Conservation (phyloP, 2,329 filamentous ascomycete species). For the Torrubiella hemipterigena region DNA sequence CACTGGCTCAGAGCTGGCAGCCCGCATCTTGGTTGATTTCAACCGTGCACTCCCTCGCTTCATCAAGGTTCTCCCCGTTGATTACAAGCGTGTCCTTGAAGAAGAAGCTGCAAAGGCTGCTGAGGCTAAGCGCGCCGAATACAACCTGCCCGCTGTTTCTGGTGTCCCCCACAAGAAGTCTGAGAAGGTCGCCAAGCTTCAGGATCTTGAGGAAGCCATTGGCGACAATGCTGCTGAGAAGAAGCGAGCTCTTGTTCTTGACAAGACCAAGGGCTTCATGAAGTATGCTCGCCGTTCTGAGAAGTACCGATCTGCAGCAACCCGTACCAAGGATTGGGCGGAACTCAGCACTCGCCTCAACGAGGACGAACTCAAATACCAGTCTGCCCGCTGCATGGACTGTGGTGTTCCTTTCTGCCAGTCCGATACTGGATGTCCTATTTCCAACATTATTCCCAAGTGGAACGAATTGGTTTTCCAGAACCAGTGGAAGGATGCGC, state of each 20-base stretch:
- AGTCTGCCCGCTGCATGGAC: constrained; percentile 95
- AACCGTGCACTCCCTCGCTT: constrained; percentile 82
- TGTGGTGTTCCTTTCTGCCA: constrained; percentile 98
- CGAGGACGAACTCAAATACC: constrained; percentile 93
- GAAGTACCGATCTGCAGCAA: constrained; percentile 80
- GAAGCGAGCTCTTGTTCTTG: constrained; percentile 81
- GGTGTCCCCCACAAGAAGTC: constrained; percentile 52
- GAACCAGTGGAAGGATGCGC: constrained; percentile 78
- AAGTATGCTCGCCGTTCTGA: constrained; percentile 87
- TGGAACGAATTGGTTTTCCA: constrained; percentile 78
- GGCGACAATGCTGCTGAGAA: constrained; percentile 77
- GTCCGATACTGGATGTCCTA: constrained; percentile 89
- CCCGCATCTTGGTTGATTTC: constrained; percentile 90
- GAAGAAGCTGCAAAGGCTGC: constrained; percentile 80
- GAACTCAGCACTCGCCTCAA: constrained; percentile 80
- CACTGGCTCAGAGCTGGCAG: constrained; percentile 89
- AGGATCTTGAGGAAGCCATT: constrained; percentile 86
- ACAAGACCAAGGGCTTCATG: constrained; percentile 97
- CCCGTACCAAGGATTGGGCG: constrained; percentile 83
- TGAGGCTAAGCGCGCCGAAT: constrained; percentile 73
- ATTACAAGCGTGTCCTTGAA: constrained; percentile 86
- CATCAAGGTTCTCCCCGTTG: constrained; percentile 83
- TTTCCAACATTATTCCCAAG: constrained; percentile 95
- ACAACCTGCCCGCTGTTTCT: constrained; percentile 65
- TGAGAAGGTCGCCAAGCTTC: constrained; percentile 56